Conservation (phyloP, 1,139 yeast genomes). For the Suhomyces bokatorum region DNA sequence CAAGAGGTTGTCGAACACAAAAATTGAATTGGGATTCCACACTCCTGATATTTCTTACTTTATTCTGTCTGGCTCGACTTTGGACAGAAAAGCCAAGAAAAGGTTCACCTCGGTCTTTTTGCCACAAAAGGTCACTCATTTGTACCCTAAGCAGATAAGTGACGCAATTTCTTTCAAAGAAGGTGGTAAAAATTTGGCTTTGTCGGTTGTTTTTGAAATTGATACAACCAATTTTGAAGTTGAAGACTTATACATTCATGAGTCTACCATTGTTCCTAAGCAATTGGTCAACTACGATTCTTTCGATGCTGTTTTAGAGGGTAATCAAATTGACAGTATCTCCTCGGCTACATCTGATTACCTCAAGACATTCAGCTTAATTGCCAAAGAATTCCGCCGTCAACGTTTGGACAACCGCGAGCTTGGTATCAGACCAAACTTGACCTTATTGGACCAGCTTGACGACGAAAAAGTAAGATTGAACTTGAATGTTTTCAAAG, state of each 20-base stretch:
- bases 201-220: slow-evolving; percentile 82
- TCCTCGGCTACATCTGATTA: slow-evolving; percentile 67
- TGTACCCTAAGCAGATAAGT: slow-evolving; percentile 69
- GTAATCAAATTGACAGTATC: slow-evolving; percentile 30
- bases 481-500: slow-evolving; percentile 71
- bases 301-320: slow-evolving; percentile 51
- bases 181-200: slow-evolving; percentile 60
- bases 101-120: slow-evolving; percentile 87
- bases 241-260: slow-evolving; percentile 76
- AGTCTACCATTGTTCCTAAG: slow-evolving; percentile 66
- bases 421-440: slow-evolving; percentile 53
- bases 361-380: slow-evolving; percentile 60
- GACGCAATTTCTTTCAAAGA: slow-evolving; percentile 62
- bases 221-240: slow-evolving; percentile 74
- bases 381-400: slow-evolving; percentile 71
- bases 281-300: slow-evolving; percentile 52
- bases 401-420: slow-evolving; percentile 59
- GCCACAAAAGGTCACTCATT: slow-evolving; percentile 72
- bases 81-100: slow-evolving; percentile 89
- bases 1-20: slow-evolving; percentile 55
- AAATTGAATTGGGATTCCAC: slow-evolving; percentile 77
- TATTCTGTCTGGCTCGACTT: slow-evolving; percentile 66
- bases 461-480: slow-evolving; percentile 83
- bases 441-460: slow-evolving; percentile 73
- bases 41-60: slow-evolving; percentile 75